phyloP scores from a whole-genome alignment of 768 basidiomycete genomes.

The Leccinum rimulosum region DNA sequence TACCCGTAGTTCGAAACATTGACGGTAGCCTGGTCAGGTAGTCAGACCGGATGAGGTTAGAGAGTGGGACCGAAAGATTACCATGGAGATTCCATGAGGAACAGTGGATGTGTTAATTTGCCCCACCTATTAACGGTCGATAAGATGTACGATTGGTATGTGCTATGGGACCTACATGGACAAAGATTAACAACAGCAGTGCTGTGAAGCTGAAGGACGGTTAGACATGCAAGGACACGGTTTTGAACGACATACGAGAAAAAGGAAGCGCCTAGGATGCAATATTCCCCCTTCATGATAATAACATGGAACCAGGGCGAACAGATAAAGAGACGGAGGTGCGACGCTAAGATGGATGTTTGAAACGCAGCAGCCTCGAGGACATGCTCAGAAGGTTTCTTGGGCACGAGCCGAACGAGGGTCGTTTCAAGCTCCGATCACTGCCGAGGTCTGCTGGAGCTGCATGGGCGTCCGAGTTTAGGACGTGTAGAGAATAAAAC shows the following conservation, averaged over 20 bases:
- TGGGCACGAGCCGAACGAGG: slow-evolving; percentile 8
- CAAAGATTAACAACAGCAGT: slow-evolving; percentile 70
- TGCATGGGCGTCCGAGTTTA: neutral
- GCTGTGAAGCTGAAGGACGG: slow-evolving; percentile 25
- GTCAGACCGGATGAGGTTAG: slow-evolving; percentile 13
- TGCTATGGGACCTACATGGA: slow-evolving; percentile 56
- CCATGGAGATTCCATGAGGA: slow-evolving; percentile 73
- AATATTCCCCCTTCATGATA: slow-evolving; percentile 71
- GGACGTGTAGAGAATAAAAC: neutral
- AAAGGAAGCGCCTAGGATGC: slow-evolving; percentile 67
- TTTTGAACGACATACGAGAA: slow-evolving; percentile 54
- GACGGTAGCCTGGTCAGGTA: slow-evolving; percentile 51
- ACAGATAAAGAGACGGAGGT: slow-evolving; percentile 20
- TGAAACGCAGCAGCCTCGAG: slow-evolving; percentile 23
- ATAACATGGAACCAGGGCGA: slow-evolving; percentile 20
- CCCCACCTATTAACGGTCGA: slow-evolving; percentile 52
- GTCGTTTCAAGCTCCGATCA: slow-evolving; percentile 14
- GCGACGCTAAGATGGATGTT: slow-evolving; percentile 14
- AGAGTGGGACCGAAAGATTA: slow-evolving; percentile 31
- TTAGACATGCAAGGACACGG: slow-evolving; percentile 13
- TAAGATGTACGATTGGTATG: slow-evolving; percentile 22
- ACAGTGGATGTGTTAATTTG: slow-evolving; percentile 78
- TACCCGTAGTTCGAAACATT: slow-evolving; percentile 74
- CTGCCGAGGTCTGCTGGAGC: neutral
- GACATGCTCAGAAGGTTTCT: slow-evolving; percentile 16